Base-by-base conservation (phyloP, 768 basidiomycete species). In the Suillus cothurnatus region DNA sequence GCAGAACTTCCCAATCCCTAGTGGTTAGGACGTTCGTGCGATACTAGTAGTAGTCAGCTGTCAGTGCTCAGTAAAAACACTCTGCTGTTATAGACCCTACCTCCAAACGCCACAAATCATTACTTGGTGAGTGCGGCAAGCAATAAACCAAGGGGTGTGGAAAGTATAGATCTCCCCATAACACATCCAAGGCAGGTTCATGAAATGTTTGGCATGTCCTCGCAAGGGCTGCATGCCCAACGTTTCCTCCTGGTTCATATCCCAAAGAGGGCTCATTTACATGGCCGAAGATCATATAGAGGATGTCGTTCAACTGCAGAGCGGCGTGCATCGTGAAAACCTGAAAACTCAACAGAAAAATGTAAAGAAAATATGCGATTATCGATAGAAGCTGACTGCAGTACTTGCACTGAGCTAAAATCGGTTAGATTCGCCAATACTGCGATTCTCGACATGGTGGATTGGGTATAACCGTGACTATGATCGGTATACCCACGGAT, bases 101-200 rank as follows among this genome's bases (percentile, higher is more conserved):
- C 21, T 34, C 47, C 23, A 50, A 15, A 26, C 5, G 2, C 47
- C 47, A 49, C 5, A 6, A 41, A 6, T 49, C 8, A 49, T 49
- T 21, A 15, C 23, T 14, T 3, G 14, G 5, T 43, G 43, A n/a
- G 34, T 36, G 1, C 7, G 34, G 31, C 7, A 36, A 55, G 6
- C 32, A 56, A 21, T 12, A 19, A 14, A 57, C 8, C n/a, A 56
- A n/a, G 14, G 36, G 34, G 17, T 56, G 36, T 4, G 56, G 23
- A 57, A 38, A 57, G 36, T 57, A 57, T 8, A 57, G 34, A 26
- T 57, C 15, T 57, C 23, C 15, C 36, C 36, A 57, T 8, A 57
- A 38, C 23, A 57, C n/a, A 23, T 56, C 14, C 55, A 56, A 56
- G 32, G 55, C n/a, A n/a, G 53, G 53, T 55, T 55, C 21, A 34